Percentiles rank a stretch among this genome's conserved stretches.
These are phyloP conservation scores for Kregervanrija fluxuum DNA, from an alignment of 805 yeast species.

Conservation along the genomic window DNA sequence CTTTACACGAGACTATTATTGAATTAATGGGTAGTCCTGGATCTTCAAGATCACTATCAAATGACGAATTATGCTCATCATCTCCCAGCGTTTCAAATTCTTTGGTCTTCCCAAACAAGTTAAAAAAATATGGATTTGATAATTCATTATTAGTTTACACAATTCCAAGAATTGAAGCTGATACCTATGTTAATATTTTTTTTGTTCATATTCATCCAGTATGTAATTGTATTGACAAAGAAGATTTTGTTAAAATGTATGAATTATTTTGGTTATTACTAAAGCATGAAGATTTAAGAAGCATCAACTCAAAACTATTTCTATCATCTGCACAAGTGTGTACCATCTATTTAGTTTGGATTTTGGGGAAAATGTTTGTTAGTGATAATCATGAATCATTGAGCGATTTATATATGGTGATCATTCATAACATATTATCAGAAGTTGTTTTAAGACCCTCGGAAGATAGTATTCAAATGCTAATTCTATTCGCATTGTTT, in stretches of 20 bases:
- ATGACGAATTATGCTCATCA: neutral
- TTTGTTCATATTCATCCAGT: slow-evolving; percentile 7
- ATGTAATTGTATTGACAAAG: slow-evolving; percentile 5
- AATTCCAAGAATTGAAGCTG: slow-evolving; percentile 3
- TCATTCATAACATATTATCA: slow-evolving; percentile 12
- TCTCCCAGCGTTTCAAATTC: neutral
- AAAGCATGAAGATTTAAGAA: neutral
- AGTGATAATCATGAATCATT: neutral
- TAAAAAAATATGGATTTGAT: neutral
- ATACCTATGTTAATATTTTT: slow-evolving; percentile 2
- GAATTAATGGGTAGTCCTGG: slow-evolving; percentile 1
- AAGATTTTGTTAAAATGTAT: slow-evolving; percentile 3
- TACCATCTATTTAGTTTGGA: slow-evolving; percentile 5
- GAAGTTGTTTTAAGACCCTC: slow-evolving; percentile 14
- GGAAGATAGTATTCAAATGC: slow-evolving; percentile 16
- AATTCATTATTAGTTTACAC: neutral
- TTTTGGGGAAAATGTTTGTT: slow-evolving; percentile 2
- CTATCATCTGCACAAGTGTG: neutral
- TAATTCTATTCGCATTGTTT: slow-evolving; percentile 12
- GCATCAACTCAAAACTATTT: neutral
- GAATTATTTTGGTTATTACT: slow-evolving; percentile 5
- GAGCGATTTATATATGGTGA: slow-evolving; percentile 9
- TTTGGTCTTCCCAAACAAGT: neutral
- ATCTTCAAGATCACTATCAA: slow-evolving; percentile 1
- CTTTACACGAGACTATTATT: slow-evolving; percentile 2